phyloP scores from a whole-genome alignment of 768 basidiomycete species.

The Goffeauzyma gilvescens region DNA sequence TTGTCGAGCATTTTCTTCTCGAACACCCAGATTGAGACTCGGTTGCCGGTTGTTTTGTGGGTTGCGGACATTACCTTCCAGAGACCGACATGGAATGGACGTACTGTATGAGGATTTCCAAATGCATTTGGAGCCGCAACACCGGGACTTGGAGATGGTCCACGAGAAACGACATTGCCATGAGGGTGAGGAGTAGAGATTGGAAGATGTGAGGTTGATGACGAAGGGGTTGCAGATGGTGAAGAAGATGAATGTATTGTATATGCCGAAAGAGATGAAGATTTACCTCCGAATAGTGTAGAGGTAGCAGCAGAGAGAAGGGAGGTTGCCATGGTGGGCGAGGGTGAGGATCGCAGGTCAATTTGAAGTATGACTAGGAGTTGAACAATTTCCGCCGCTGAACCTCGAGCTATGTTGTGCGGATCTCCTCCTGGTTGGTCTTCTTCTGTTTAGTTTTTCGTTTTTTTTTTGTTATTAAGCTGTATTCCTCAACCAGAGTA shows the following conservation, averaged over 20 bases:
- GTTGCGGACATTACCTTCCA: constrained; percentile 75
- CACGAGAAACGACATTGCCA: background rate
- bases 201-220: constrained; percentile 14
- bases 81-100: constrained; percentile 53
- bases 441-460: too few relatives aligned
- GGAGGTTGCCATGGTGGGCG: too few relatives aligned
- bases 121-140: constrained; percentile 6
- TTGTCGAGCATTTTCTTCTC: constrained; percentile 59
- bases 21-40: constrained; percentile 78
- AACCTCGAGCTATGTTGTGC: too few relatives aligned
- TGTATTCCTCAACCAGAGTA: too few relatives aligned
- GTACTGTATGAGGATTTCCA: too few relatives aligned
- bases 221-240: constrained; percentile 10
- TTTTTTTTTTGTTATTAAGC: too few relatives aligned
- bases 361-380: too few relatives aligned
- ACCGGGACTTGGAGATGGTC: background rate
- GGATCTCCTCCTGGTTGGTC: too few relatives aligned
- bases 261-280: constrained; percentile 16
- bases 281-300: constrained; percentile 13
- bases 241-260: constrained; percentile 11
- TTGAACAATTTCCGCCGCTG: too few relatives aligned
- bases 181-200: too few relatives aligned
- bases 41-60: constrained; percentile 77
- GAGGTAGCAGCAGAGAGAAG: constrained; percentile 21
- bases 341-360: too few relatives aligned